Evolutionary conservation across 208 protist genomes (phyloP), one percentile per base, ranked within the genome.

Genomic region (Trypanosoma lewisi): DNA sequence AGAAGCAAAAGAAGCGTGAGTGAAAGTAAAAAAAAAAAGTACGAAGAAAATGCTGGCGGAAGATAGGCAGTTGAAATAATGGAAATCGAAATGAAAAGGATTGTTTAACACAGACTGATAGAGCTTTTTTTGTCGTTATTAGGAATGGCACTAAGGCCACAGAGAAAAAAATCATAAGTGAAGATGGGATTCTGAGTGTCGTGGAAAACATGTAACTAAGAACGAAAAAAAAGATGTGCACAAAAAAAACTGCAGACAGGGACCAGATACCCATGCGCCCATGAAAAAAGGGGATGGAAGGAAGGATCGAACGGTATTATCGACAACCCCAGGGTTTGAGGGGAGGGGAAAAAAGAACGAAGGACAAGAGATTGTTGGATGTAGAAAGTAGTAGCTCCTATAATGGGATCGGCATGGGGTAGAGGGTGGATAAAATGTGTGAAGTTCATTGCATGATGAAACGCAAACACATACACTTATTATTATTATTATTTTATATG

Each of bases 141-240:
- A 44, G 39, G 39, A 44, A 44, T 44, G 39, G 7, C 39, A 12
- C 4, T 17, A 44, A 44, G n/a, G n/a, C 12, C 39, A 19, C 16
- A 47, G 8, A 21, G 23, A 21, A 21, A 3, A 21, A 47, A n/a
- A n/a, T n/a, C n/a, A 21, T 21, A n/a, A n/a, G 42, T 21, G 42
- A 21, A 3, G 42, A 1, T 19, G 42, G 14, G 17, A 47, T 2
- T 44, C 16, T 12, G 39, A 16, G 12, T 44, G 39, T 44, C 8
- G 12, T 17, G n/a, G 39, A 44, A 44, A 17, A n/a, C n/a, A n/a
- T n/a, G n/a, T n/a, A 2, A 44, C 5, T 19, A 44, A 17, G n/a
- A 58, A 56, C 30, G 36, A 3, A 56, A 41, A 39, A 39, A 56
- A 56, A 56, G 9, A 36, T 33, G 17, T 12, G 12, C 36, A 44